Evolutionary conservation across 805 yeast species (phyloP), one percentile per base, ranked within the genome.

Genomic region (Huiozyma naganishii): DNA sequence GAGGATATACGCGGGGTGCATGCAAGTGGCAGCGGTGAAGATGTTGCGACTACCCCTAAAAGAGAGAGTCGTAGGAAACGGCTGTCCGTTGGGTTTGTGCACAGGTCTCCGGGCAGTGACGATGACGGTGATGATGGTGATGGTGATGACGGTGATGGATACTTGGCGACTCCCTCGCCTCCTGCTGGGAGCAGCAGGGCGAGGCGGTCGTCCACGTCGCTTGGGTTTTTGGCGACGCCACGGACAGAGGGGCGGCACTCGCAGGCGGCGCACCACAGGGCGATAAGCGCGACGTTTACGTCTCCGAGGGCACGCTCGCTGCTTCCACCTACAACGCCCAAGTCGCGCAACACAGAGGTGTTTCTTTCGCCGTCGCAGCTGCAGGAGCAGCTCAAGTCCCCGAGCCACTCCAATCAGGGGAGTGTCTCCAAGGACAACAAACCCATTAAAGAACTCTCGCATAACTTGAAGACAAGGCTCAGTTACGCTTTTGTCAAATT

Each of bases 401-500:
- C 65, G 13, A 41, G 45, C n/a, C 23, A 17, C 23, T 45, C 45
- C n/a, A 38, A 40, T 6, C 32, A 27, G 27, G 36, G 34, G 17
- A 8, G 12, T 2, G 33, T 38, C 32, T 37, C 39, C 4, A 43
- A 43, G 34, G 42, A 43, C 10, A 41, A 23, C 10, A 66, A 66
- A 35, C 71, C 71, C 8, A 67, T 67, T 10, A 57, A 70, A 41
- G 66, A 65, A 39, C 61, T 68, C 13, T 67, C 72, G 0, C 59
- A 65, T 23, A 64, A 63, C 45, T 53, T 69, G 36, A 65, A 64
- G 45, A 65, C 71, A 10, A 55, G 72, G 44, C 50, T 69, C 11
- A 66, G 65, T 43, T 66, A 67, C 50, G 73, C 73, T 1, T 59
- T 65, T 48, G 65, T 67, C 8, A 67, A 67, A 48, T 54, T 64